phyloP scores from a whole-genome alignment of 768 basidiomycete genomes.

The Tremella yokohamensis region DNA sequence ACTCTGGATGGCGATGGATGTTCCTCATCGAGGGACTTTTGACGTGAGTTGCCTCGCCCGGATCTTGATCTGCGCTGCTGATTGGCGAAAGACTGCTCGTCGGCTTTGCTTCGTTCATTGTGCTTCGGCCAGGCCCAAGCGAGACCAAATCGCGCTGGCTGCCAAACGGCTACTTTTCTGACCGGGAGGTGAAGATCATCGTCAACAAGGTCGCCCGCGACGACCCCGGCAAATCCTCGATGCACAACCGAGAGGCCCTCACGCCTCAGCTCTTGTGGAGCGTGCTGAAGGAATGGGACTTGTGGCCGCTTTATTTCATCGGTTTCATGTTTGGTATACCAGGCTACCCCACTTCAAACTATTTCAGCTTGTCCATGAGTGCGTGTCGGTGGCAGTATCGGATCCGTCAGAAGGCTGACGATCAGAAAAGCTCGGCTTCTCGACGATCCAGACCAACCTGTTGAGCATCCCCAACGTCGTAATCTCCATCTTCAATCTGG shows the following conservation, averaged over 20 bases:
- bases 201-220: conserved; percentile 42
- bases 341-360: conserved; percentile 21
- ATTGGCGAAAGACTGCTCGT: conserved; percentile 22
- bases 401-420: background rate
- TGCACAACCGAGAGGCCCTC: conserved; percentile 48
- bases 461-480: conserved; percentile 45
- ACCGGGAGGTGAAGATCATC: conserved; percentile 48
- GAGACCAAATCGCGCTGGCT: conserved; percentile 43
- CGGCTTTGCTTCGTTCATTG: conserved; percentile 49
- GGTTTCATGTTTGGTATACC: conserved; percentile 48
- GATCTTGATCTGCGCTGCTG: conserved; percentile 9
- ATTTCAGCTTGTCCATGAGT: conserved; percentile 20
- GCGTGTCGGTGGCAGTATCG: conserved; percentile 44
- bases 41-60: conserved; percentile 13
- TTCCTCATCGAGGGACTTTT: conserved; percentile 57
- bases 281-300: conserved; percentile 43
- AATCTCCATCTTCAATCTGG: conserved; percentile 41
- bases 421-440: conserved; percentile 39
- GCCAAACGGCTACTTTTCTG: conserved; percentile 49
- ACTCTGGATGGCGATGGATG: conserved; percentile 56
- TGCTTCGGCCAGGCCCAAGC: conserved; percentile 42
- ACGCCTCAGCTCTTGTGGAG: conserved; percentile 33
- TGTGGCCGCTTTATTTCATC: conserved; percentile 49
- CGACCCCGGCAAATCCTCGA: conserved; percentile 26
- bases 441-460: conserved; percentile 46